Conservation (phyloP, 192 early-diverging fungal genomes). For the Coemansia reversa region DNA sequence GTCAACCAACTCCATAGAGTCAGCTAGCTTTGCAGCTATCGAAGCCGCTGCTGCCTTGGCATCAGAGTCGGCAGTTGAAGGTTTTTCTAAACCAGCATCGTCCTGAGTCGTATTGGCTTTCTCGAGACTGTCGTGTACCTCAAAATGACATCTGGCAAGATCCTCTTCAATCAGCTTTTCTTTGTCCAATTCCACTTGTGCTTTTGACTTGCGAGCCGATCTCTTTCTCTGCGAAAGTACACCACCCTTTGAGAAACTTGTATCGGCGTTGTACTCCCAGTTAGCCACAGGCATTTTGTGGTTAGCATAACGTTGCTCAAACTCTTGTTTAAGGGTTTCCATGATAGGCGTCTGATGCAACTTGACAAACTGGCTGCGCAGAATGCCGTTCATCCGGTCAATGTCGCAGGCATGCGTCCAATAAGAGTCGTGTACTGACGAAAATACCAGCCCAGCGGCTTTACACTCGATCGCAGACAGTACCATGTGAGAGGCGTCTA, state of each 20-base stretch:
- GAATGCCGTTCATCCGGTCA: conserved; percentile 75
- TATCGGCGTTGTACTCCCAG: conserved; percentile 51
- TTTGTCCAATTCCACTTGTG: conserved; percentile 1
- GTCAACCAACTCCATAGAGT: conserved; percentile 17
- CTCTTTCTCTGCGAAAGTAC: conserved; percentile 10
- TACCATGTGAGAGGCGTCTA: conserved; percentile 97
- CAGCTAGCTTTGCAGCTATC: not conserved
- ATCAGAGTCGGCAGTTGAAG: not conserved
- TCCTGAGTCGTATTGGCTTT: not conserved
- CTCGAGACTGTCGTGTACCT: conserved; percentile 8
- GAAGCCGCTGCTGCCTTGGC: not conserved
- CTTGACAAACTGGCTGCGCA: conserved; percentile 87
- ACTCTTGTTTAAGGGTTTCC: conserved; percentile 77
- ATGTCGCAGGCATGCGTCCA: conserved; percentile 96
- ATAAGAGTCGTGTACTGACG: conserved; percentile 96
- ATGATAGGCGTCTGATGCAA: conserved; percentile 85
- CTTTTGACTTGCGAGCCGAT: conserved; percentile 1
- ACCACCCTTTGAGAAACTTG: conserved; percentile 13
- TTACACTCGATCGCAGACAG: conserved; percentile 88
- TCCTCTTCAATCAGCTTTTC: conserved; percentile 25
- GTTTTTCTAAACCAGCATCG: not conserved
- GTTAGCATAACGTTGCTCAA: conserved; percentile 73
- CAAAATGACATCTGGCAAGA: conserved; percentile 27
- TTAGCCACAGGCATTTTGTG: conserved; percentile 63
- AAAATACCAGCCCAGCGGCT: conserved; percentile 75